Conservation (phyloP, 2,329 filamentous ascomycete species). For the Phoma sp. region DNA sequence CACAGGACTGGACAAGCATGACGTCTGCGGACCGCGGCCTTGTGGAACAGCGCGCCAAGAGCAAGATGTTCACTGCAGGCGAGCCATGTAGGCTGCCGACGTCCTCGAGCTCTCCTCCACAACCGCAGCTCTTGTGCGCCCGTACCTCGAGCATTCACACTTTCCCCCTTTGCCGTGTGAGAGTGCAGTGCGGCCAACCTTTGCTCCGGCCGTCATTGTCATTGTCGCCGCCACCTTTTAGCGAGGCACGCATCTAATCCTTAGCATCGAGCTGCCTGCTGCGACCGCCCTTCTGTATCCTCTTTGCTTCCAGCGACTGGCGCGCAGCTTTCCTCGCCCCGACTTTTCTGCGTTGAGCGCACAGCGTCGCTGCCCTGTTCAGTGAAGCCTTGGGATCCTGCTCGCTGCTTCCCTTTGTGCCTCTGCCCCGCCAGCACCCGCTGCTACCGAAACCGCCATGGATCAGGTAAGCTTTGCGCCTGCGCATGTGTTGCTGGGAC, state of each 20-base stretch:
- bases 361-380: conserved; percentile 5
- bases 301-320: conserved; percentile 28
- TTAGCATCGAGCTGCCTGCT: conserved; percentile 18
- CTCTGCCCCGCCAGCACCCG: conserved; percentile 21
- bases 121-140: conserved; percentile 12
- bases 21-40: conserved; percentile 12
- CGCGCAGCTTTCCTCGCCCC: conserved; percentile 20
- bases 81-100: conserved; percentile 11
- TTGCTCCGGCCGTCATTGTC: conserved; percentile 10
- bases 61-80: conserved; percentile 11
- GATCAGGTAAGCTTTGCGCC: conserved; percentile 47
- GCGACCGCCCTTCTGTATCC: conserved; percentile 19
- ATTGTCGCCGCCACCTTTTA: conserved; percentile 43
- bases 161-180: background rate
- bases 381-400: background rate
- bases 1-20: conserved; percentile 1
- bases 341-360: conserved; percentile 9
- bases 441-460: conserved; percentile 35
- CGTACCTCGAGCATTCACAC: background rate
- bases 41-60: conserved; percentile 10
- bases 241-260: conserved; percentile 38
- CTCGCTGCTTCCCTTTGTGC: conserved; percentile 18
- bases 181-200: conserved; percentile 3
- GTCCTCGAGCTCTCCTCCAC: conserved; percentile 1
- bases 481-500: conserved; percentile 3